Evolutionary conservation across 495 filamentous ascomycete species (phyloP), one percentile per base, ranked within the genome.

Genomic region (Haplographium delicatum): DNA sequence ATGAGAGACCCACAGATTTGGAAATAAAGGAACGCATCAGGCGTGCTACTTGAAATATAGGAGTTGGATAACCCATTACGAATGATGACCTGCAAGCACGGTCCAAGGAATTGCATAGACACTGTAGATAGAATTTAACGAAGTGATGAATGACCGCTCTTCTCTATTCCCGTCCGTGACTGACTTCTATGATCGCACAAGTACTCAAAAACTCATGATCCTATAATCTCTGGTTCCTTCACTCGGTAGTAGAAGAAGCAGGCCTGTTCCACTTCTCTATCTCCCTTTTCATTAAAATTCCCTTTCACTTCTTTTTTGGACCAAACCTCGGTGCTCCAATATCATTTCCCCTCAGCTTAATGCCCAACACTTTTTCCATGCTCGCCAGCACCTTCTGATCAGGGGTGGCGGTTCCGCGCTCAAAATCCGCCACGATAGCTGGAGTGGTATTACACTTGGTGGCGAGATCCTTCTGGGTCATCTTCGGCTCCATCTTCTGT

Each of bases 401-500:
- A 26, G 88, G 88, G 20, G 80, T 64, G 52, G 86, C 89, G 60
- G 80, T 78, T 47, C 89, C 89, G 48, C 80, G 75, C 83, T 96
- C 91, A 62, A 91, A 89, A 63, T 89, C 83, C 64, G 87, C 86
- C 52, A 96, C 74, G 55, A 90, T 72, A 53, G 79, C 79, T 30
- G 78, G 76, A 38, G 88, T 91, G 53, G 85, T 89, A 75, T 95
- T 95, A 74, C 88, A 89, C 76, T 91, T 91, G 56, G 83, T 91
- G 42, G 90, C 94, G 34, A 97, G 82, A 59, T 97, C 90, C 75
- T 93, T 94, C 77, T 97, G 93, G 27, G 91, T 93, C 85, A 97
- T 87, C 72, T 93, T 90, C 51, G 82, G 82, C 62, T 81, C 86
- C 74, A 72, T 86, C 67, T 72, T 78, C 61, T 72, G 70, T 31